A percentile compares a stretch with the other conserved stretches of the same genome.
Conservation (phyloP, 2,329 filamentous ascomycete genomes). For the Diaporthe helianthi region DNA sequence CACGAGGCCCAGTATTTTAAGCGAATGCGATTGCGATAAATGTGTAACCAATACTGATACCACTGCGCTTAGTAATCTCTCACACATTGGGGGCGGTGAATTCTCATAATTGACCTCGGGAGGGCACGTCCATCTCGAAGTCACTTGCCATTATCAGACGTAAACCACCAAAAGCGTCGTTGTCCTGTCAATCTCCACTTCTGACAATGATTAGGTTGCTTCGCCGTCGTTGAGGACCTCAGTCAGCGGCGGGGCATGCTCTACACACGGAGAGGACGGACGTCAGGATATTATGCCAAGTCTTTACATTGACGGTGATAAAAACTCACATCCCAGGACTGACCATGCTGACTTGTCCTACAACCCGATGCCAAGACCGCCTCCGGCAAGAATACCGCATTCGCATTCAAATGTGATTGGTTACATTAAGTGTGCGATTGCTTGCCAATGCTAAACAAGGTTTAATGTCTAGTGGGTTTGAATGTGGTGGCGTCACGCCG, state of each 20-base stretch:
- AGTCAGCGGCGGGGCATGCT: too few relatives aligned
- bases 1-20: constrained; percentile 17
- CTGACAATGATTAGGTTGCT: too few relatives aligned
- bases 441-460: background rate
- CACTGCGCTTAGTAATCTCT: background rate
- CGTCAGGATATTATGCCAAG: too few relatives aligned
- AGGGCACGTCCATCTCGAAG: background rate
- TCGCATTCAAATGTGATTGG: background rate
- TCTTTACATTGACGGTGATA: background rate
- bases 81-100: background rate
- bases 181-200: too few relatives aligned
- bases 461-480: background rate
- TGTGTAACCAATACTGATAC: background rate
- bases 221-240: too few relatives aligned
- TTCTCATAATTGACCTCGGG: background rate
- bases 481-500: background rate
- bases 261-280: too few relatives aligned
- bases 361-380: constrained; percentile 15
- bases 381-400: background rate
- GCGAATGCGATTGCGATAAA: constrained; percentile 21
- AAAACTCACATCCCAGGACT: background rate
- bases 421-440: background rate
- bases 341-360: background rate
- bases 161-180: too few relatives aligned
- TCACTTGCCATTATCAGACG: too few relatives aligned